Evolutionary conservation across 164 flowering plant genomes (phyloP).

Genomic region (Malania oleifera): DNA sequence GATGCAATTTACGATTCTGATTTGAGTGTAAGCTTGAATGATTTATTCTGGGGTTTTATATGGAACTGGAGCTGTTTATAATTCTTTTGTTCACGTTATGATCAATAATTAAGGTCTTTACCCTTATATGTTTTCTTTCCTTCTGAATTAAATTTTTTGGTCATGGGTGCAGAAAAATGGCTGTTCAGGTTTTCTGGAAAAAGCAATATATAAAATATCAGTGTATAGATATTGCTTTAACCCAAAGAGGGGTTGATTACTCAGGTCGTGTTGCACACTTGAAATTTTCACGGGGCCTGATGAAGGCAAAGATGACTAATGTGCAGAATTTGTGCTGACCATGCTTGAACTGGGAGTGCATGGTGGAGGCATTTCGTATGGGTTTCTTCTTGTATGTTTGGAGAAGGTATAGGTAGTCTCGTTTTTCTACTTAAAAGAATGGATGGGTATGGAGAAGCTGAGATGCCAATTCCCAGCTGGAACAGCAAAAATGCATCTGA

Average conservation of each 20-base stretch:
- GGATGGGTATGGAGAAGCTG: constrained; percentile 46
- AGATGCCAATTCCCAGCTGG: constrained; percentile 35
- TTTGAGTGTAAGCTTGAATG: too few relatives aligned
- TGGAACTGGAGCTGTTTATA: too few relatives aligned
- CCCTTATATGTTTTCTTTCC: too few relatives aligned
- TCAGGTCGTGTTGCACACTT: neutral
- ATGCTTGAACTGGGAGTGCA: neutral
- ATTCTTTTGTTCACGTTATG: too few relatives aligned
- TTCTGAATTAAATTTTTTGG: too few relatives aligned
- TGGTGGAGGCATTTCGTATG: neutral
- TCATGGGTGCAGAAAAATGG: too few relatives aligned
- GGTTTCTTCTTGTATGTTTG: neutral
- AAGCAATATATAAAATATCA: neutral
- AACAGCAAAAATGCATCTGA: constrained; percentile 30
- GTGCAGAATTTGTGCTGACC: neutral
- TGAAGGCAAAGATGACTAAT: neutral
- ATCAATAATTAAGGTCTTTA: too few relatives aligned
- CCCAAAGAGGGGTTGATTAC: neutral
- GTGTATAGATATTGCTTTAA: neutral
- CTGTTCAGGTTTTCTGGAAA: neutral
- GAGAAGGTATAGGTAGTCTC: neutral
- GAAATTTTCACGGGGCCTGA: neutral
- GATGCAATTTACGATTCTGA: too few relatives aligned
- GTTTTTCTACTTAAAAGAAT: constrained; percentile 20
- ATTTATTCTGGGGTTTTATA: too few relatives aligned